Base-by-base conservation (phyloP, 169 alveolate genomes). In the Plasmodium fragile region DNA sequence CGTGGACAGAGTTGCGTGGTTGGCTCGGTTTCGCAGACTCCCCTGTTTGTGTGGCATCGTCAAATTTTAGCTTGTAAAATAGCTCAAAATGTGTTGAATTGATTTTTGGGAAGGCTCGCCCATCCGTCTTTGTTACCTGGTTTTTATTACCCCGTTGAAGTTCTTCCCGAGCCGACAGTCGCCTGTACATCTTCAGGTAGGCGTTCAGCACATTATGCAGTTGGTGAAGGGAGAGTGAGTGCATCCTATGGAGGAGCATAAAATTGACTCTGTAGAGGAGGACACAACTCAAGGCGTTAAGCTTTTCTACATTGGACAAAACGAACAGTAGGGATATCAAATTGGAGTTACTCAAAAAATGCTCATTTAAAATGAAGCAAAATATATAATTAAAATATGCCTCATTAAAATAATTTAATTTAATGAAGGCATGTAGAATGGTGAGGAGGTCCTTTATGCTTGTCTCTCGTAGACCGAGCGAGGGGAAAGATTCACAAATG, bases 241-340 rank as follows among this genome's bases (percentile, higher is more conserved):
- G 65, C 22, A 85, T 52, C 45, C 93, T 73, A 16, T 85, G 93
- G 25, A 85, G 25, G 18, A 85, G 2, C 59, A 75, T 75, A 75
- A 39, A 85, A 85, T 85, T 85, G 13, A 72, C 41, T 69, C 36
- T 85, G 70, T 85, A 85, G 16, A 85, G 43, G 69, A 73, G 79
- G 25, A 75, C 25, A 22, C 25, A 41, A 73, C 59, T 13, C 25
- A 69, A 39, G 10, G 36, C 43, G 41, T 52, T 85, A 22, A 85
- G 16, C 28, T 75, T 75, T 32, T 85, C 70, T 73, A 52, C 22
- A 32, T 49, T 73, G 8, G 83, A 73, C 25, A 85, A 0, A 5
- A 85, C 43, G 30, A 34, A 22, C 36, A 85, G 28, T 6, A 85
- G 22, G 22, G 83, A 22, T 49, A 85, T 36, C 59, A 85, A 73